Evolutionary conservation across 2,329 filamentous ascomycete species (phyloP).

Genomic region (Trichoderma arundinaceum): DNA sequence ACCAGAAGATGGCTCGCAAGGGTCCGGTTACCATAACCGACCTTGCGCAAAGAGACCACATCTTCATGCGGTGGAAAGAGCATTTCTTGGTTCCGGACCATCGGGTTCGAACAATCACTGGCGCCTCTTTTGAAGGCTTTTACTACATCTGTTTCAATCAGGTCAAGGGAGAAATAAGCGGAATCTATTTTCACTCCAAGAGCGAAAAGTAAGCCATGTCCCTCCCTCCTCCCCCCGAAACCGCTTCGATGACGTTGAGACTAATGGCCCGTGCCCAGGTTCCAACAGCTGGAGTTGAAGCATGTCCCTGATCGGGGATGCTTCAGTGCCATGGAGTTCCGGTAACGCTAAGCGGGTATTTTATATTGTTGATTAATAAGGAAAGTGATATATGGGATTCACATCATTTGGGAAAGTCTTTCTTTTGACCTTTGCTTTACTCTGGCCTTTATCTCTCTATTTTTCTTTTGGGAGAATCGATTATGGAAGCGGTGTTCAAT

Average conservation of each 20-base stretch:
- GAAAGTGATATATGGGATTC: neutral
- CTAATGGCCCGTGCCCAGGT: constrained; percentile 56
- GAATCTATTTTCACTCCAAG: constrained; percentile 97
- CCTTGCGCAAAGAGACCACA: constrained; percentile 78
- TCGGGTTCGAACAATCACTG: constrained; percentile 84
- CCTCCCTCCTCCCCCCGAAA: neutral
- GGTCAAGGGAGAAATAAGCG: constrained; percentile 80
- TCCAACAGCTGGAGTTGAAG: constrained; percentile 89
- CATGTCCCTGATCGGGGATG: constrained; percentile 86
- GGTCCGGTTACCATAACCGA: constrained; percentile 67
- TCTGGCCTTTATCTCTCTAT: neutral
- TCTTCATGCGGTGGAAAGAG: constrained; percentile 99
- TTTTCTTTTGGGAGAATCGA: neutral
- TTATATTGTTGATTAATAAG: constrained; percentile 9
- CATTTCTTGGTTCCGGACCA: constrained; percentile 97
- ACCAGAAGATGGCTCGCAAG: constrained; percentile 64
- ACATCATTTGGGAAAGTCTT: neutral
- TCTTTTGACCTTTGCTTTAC: neutral
- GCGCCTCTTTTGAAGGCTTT: constrained; percentile 97
- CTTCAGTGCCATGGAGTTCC: constrained; percentile 84
- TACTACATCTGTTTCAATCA: constrained; percentile 99
- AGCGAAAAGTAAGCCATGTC: constrained; percentile 81
- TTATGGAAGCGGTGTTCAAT: constrained; percentile 26
- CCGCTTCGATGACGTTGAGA: neutral
- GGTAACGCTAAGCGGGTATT: constrained; percentile 39